These are phyloP conservation scores for Lippia alba DNA, from an alignment of 305 asterid genomes.

Conservation along the genomic window DNA sequence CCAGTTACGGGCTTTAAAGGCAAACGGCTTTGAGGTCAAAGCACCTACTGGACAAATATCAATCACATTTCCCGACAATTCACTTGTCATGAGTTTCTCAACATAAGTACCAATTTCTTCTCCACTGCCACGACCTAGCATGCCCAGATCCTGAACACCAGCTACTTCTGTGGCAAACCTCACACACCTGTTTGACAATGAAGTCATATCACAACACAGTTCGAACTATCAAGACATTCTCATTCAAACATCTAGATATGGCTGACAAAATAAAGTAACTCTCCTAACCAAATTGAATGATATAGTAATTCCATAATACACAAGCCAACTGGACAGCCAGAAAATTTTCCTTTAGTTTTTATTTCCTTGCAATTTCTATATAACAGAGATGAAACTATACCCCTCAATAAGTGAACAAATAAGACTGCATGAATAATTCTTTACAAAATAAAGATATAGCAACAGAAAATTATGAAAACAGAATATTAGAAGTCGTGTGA, in stretches of 20 bases:
- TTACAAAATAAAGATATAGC: neutral
- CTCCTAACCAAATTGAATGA: neutral
- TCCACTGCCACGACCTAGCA: conserved; percentile 99
- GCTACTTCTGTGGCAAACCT: conserved; percentile 96
- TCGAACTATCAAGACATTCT: conserved; percentile 18
- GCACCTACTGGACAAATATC: conserved; percentile 99
- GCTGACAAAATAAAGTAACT: conserved; percentile 9
- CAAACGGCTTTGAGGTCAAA: conserved; percentile 96
- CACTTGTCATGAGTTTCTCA: conserved; percentile 96
- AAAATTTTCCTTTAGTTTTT: neutral
- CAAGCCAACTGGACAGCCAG: conserved; percentile 11
- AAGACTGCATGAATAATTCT: neutral
- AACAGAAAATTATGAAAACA: conserved; percentile 12
- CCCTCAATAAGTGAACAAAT: neutral
- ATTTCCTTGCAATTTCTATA: neutral
- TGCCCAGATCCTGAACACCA: conserved; percentile 95
- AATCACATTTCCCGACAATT: conserved; percentile 94
- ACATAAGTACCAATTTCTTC: conserved; percentile 99
- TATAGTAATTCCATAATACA: neutral
- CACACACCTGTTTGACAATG: conserved; percentile 73
- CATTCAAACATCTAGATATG: neutral
- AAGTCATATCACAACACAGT: conserved; percentile 33
- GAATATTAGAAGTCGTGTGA: neutral
- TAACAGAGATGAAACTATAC: neutral
- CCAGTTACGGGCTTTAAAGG: conserved; percentile 98